These are phyloP conservation scores for Neurospora cerealis DNA, from an alignment of 495 filamentous ascomycete species.

Conservation along the genomic window DNA sequence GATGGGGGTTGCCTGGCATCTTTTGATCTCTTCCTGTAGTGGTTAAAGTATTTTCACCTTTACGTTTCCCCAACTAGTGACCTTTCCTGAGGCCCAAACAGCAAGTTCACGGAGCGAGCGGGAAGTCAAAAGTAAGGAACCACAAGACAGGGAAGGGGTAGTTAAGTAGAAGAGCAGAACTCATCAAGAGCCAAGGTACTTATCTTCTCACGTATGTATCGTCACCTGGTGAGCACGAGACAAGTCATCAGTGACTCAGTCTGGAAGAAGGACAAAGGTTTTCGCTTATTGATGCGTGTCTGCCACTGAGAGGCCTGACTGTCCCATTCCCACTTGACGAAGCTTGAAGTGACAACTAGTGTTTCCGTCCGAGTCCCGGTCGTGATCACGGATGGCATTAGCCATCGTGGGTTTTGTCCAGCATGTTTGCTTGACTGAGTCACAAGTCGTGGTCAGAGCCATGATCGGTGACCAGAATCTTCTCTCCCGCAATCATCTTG, in stretches of 20 bases:
- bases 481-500: background rate
- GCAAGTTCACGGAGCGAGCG: background rate
- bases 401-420: background rate
- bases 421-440: background rate
- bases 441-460: background rate
- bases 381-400: background rate
- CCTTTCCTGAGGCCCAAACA: background rate
- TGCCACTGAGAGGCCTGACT: background rate
- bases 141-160: background rate
- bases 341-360: background rate
- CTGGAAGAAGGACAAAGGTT: background rate
- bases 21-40: background rate
- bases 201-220: background rate
- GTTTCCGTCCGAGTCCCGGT: background rate
- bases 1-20: background rate
- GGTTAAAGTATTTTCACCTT: background rate
- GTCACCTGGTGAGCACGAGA: background rate
- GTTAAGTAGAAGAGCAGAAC: background rate
- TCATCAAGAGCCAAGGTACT: background rate
- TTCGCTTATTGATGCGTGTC: background rate
- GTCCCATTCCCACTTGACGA: background rate
- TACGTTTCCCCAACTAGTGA: background rate
- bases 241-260: background rate
- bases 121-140: background rate
- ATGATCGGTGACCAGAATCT: background rate